Base-by-base conservation (phyloP, 2,329 filamentous ascomycete genomes). In the Thelonectria olida region DNA sequence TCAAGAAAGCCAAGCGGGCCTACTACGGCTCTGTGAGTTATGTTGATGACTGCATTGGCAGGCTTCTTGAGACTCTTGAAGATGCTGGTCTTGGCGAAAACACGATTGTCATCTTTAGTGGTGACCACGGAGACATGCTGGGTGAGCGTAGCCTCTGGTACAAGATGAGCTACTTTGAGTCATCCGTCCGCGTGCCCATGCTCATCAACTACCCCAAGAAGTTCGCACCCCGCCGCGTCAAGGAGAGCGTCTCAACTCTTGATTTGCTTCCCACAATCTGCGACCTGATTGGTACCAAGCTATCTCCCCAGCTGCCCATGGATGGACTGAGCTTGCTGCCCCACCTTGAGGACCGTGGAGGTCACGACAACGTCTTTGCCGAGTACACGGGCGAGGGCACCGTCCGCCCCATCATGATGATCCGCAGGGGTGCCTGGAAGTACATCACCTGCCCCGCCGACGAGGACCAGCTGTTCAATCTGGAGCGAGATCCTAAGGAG, bases 91-190 rank as follows among this genome's bases (percentile, higher is more conserved):
- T 97, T 44, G 90, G 90, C 62, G 88, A 97, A 31, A 88, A 97
- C 78, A 97, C 94, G 12, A 93, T 97, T 70, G 84, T 97, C 71
- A 89, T 97, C 67, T 97, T 97, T 80, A 94, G 91, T 60, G 93
- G 94, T 44, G 94, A 97, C 75, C 94, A 97, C 73, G 94, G 94
- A 57, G 94, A 97, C 78, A 97, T 97, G 94, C 86, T 97, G 7
- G 94, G 94, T 61, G 94, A 97, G 82, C 89, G 93, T 54, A 91
- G 92, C 6, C 82, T 97, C 47, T 97, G 94, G 94, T 94, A 97
- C 83, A 97, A 97, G 85, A 97, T 97, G 94, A 93, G 88, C 74
- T 97, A 96, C 85, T 97, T 93, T 72, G 94, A 97, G 84, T 90
- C 90, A 39, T 97, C 93, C 12, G 92, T 93, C 45, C 90, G 94